A percentile compares a stretch with the other conserved stretches of the same genome.
Conservation (phyloP, 2,329 filamentous ascomycete species). For the Penicillium sp. region DNA sequence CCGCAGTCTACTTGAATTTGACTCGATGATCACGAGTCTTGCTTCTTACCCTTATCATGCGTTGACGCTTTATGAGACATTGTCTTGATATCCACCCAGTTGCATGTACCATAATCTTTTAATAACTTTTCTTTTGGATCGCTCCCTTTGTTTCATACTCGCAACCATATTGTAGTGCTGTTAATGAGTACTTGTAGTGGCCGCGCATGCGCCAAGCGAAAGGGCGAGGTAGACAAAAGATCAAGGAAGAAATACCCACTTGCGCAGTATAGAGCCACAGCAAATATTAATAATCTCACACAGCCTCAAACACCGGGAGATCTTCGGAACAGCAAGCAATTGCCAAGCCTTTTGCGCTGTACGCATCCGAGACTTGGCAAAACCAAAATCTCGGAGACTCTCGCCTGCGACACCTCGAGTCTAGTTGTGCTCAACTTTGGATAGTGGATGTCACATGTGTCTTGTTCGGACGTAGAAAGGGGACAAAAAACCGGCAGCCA, state of each 20-base stretch:
- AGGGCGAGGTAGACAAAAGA: too few species aligned
- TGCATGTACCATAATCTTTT: conserved; percentile 2
- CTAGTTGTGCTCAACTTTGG: neutral
- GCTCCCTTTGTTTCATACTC: too few species aligned
- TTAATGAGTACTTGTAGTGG: too few species aligned
- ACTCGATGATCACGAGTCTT: neutral
- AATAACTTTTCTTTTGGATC: neutral
- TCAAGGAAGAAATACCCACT: too few species aligned
- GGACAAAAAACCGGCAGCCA: neutral
- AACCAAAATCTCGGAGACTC: neutral
- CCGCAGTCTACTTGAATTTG: neutral
- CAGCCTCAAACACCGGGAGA: neutral
- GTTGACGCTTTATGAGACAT: conserved; percentile 2
- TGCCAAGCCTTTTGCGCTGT: neutral
- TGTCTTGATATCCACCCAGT: conserved; percentile 6
- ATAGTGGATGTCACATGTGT: neutral
- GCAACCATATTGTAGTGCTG: too few species aligned
- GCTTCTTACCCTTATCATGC: neutral
- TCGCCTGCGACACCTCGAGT: neutral
- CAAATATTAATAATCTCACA: neutral
- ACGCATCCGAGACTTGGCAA: neutral
- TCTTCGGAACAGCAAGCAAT: conserved; percentile 7
- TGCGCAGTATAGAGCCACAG: too few species aligned
- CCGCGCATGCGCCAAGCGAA: too few species aligned
- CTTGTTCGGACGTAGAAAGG: neutral